Evolutionary conservation across 768 basidiomycete species (phyloP).

Genomic region (Sistotremastrum suecicum): DNA sequence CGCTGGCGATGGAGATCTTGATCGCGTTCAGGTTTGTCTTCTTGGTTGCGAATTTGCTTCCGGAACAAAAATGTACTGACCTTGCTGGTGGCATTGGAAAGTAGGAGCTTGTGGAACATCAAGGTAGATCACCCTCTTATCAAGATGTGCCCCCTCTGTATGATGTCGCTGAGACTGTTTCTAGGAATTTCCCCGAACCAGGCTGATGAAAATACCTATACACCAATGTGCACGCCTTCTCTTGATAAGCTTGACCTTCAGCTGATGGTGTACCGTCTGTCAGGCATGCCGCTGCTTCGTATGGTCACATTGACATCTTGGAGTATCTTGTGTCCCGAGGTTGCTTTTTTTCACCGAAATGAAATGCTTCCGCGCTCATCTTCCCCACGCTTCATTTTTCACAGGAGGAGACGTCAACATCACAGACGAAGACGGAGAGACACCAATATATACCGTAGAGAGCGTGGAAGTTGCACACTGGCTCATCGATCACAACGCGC

Average conservation of each 20-base stretch:
- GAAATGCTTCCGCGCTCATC: not conserved
- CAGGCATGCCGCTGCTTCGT: conserved; percentile 92
- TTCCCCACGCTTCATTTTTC: not conserved
- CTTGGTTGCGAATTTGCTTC: not conserved
- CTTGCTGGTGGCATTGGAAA: not conserved
- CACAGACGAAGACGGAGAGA: conserved; percentile 78
- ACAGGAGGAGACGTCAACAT: conserved; percentile 80
- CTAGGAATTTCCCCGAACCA: conserved; percentile 50
- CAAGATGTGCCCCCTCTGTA: conserved; percentile 3
- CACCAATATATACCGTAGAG: conserved; percentile 85
- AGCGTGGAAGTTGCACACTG: conserved; percentile 61
- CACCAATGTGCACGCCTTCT: conserved; percentile 45
- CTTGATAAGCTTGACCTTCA: conserved; percentile 3
- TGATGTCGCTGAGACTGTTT: not conserved
- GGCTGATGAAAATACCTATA: conserved; percentile 63
- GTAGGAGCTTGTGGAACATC: conserved; percentile 46
- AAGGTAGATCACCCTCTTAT: conserved; percentile 29
- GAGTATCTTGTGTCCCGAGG: conserved; percentile 67
- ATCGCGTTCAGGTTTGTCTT: conserved; percentile 50
- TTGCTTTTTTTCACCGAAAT: conserved; percentile 14
- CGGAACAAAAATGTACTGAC: not conserved
- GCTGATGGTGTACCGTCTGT: conserved; percentile 6
- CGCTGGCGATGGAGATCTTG: conserved; percentile 77
- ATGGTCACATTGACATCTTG: conserved; percentile 64
- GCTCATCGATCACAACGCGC: conserved; percentile 69